These are phyloP conservation scores for Styphnolobium japonicum DNA, from an alignment of 306 rosid species.

Conservation along the genomic window DNA sequence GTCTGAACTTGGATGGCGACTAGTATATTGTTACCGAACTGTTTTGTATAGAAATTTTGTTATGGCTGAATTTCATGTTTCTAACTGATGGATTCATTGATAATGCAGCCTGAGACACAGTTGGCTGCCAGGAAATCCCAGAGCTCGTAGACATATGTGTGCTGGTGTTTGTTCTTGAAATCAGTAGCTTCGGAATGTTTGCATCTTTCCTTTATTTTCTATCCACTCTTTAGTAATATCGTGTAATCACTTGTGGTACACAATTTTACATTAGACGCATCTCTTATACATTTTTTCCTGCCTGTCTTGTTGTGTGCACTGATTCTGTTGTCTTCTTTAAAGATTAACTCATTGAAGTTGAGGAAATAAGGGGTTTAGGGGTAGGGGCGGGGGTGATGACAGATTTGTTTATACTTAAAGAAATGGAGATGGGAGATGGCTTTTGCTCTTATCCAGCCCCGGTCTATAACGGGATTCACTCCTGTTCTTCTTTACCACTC, in stretches of 20 bases:
- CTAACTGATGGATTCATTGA: neutral
- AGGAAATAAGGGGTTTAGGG: too few species aligned
- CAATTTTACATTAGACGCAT: neutral
- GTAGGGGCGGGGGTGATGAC: too few species aligned
- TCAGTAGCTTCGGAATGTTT: neutral
- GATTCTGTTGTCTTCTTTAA: too few species aligned
- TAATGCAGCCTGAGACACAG: conserved; percentile 51
- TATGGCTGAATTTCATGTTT: neutral
- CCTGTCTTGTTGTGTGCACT: neutral
- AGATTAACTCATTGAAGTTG: too few species aligned
- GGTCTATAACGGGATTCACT: too few species aligned
- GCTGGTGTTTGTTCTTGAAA: conserved; percentile 42
- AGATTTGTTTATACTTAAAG: too few species aligned
- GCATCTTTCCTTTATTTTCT: neutral
- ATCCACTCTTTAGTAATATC: neutral
- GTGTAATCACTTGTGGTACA: neutral
- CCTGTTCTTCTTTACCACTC: too few species aligned
- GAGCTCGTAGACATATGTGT: conserved; percentile 35
- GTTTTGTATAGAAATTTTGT: neutral
- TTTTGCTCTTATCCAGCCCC: too few species aligned
- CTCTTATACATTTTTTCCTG: neutral
- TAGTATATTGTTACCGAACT: neutral
- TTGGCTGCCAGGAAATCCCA: conserved; percentile 46
- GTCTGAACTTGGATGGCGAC: neutral
- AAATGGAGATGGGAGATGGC: too few species aligned